Percentiles rank a stretch among this genome's conserved stretches.
phyloP scores from a whole-genome alignment of 768 basidiomycete genomes.

The Tylopilus sp. region DNA sequence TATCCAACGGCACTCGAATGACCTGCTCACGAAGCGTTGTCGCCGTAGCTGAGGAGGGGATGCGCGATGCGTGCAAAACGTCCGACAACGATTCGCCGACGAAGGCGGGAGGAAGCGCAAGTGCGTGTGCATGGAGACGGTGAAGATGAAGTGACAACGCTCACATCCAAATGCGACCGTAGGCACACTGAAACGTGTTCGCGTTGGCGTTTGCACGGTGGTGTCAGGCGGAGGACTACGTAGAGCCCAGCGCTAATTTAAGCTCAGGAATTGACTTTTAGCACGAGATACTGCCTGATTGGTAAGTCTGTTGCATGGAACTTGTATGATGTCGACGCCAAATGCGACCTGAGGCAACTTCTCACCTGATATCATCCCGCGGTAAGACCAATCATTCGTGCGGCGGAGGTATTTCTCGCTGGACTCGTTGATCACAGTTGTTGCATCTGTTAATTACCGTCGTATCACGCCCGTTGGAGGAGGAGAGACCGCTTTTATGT shows the following conservation, averaged over 20 bases:
- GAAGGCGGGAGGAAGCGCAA: neutral
- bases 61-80: neutral
- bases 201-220: too few relatives aligned
- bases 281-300: neutral
- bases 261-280: neutral
- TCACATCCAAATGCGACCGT: neutral
- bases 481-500: neutral
- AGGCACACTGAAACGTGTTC: neutral
- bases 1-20: neutral
- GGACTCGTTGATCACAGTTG: neutral
- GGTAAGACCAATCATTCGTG: too few relatives aligned
- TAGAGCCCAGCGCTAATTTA: too few relatives aligned
- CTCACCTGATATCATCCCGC: neutral
- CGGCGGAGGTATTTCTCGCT: neutral
- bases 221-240: too few relatives aligned
- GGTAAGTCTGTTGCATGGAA: neutral
- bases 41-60: too few relatives aligned
- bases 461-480: neutral
- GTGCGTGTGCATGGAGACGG: neutral
- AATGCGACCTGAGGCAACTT: neutral
- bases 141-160: neutral
- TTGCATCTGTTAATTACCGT: neutral
- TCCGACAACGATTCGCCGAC: neutral
- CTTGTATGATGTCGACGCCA: neutral
- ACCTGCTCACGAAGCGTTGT: too few relatives aligned